Percentiles rank a stretch among this genome's conserved stretches.
phyloP scores from a whole-genome alignment of 768 basidiomycete species.

The Dacryopinax primogenitus region DNA sequence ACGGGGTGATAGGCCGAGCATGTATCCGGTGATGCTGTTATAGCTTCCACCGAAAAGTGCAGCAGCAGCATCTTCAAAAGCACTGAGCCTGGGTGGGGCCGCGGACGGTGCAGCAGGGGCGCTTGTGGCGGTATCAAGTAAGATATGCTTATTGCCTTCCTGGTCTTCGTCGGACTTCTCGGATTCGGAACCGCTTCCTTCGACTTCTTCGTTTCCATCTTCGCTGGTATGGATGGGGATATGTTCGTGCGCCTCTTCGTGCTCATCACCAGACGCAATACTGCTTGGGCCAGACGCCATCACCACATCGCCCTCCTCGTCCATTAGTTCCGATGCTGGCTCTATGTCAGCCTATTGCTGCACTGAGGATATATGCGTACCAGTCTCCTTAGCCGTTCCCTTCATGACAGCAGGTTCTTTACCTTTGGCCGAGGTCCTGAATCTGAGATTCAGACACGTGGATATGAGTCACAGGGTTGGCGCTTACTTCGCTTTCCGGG shows the following conservation, averaged over 20 bases:
- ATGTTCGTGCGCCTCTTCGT: too few species aligned
- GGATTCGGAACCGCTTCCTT: conserved; percentile 1
- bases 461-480: neutral
- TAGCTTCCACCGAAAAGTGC: conserved; percentile 50
- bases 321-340: neutral
- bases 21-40: conserved; percentile 80
- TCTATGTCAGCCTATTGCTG: neutral
- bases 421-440: neutral
- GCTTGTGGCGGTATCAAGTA: neutral
- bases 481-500: neutral
- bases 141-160: neutral
- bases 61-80: conserved; percentile 26
- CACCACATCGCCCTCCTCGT: neutral
- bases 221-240: too few species aligned
- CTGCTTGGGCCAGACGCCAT: neutral
- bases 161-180: neutral
- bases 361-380: neutral
- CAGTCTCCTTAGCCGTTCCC: neutral
- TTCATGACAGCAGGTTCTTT: neutral
- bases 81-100: conserved; percentile 11
- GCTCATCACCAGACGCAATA: neutral
- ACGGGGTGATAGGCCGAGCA: conserved; percentile 75
- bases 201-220: neutral
- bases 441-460: neutral
- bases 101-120: neutral